Base-by-base conservation (phyloP, 2,329 filamentous ascomycete genomes). In the Diplocarpon mali region DNA sequence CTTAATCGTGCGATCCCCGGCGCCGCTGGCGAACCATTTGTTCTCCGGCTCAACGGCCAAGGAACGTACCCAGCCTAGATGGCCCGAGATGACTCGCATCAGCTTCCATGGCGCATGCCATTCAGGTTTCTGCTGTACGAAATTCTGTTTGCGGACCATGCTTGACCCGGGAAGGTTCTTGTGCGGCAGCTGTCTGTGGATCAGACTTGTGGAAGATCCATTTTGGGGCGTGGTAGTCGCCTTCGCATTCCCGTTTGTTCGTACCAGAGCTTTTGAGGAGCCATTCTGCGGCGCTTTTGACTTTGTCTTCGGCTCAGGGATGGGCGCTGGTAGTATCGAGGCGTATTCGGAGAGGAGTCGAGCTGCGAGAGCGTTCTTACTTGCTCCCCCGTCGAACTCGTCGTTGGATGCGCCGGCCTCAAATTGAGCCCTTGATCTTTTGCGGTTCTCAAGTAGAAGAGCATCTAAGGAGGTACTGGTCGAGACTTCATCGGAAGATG, bases 41-140 rank as follows among this genome's bases (percentile, higher is more conserved):
- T 98, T 98, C 59, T 86, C 85, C 1, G 93, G 93, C 65, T 98
- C 93, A 39, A 96, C 86, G 1, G 90, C 86, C 57, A 95, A 68
- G 54, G 78, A 78, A 49, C 89, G 75, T 51, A 98, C 92, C 92
- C 92, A 98, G 20, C 92, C 92, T 56, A 98, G 66, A 63, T 96
- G 92, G 13, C 93, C 92, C 0, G 88, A 95, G 53, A 98, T 95
- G 50, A 98, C 93, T 49, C 92, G 79, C 83, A 95, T 93, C 48
- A 96, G 72, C 73, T 95, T 96, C 92, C 93, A 98, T 11, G 93
- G 93, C 49, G 89, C 78, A 63, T 98, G 92, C 92, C 92, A 98
- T 47, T 95, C 83, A 1, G 93, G 93, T 63, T 82, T 87, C 46
- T 80, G 71, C 55, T 82, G 79, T 55, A 76, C 70, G 44, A 81